Percentiles rank a stretch among this genome's conserved stretches.
phyloP scores from a whole-genome alignment of 2,329 filamentous ascomycete species.

The Monilinia fructicola region DNA sequence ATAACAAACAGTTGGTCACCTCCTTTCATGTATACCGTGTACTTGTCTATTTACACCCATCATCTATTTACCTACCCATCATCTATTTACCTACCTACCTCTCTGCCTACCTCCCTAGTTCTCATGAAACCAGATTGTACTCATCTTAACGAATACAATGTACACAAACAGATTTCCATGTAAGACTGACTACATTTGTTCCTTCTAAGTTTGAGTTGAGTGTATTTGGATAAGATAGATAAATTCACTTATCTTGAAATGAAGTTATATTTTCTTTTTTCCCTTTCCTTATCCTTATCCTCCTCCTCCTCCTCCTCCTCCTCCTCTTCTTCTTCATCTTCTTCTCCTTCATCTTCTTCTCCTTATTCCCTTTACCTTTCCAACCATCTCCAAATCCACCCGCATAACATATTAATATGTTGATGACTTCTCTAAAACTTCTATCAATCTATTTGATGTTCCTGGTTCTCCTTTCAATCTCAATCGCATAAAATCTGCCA shows the following conservation, averaged over 20 bases:
- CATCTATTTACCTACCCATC: too few relatives aligned
- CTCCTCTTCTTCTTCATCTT: too few relatives aligned
- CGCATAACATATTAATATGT: too few relatives aligned
- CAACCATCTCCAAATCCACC: background rate
- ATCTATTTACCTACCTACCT: background rate
- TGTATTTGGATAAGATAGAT: background rate
- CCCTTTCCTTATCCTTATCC: too few relatives aligned
- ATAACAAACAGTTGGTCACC: background rate
- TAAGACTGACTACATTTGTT: too few relatives aligned
- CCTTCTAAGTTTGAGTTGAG: background rate
- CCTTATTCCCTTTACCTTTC: too few relatives aligned
- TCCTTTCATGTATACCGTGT: background rate
- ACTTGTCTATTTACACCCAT: too few relatives aligned
- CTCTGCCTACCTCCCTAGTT: background rate
- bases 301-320: too few relatives aligned
- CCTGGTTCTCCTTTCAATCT: too few relatives aligned
- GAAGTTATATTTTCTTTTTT: background rate
- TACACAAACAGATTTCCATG: too few relatives aligned
- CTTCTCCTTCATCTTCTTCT: background rate
- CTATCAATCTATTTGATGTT: background rate
- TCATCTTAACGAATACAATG: background rate
- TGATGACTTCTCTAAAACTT: background rate
- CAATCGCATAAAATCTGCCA: background rate
- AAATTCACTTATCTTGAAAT: conserved; percentile 6
- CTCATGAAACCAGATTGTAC: background rate